Conservation (phyloP, 2,329 filamentous ascomycete genomes). For the Capronia americana region DNA sequence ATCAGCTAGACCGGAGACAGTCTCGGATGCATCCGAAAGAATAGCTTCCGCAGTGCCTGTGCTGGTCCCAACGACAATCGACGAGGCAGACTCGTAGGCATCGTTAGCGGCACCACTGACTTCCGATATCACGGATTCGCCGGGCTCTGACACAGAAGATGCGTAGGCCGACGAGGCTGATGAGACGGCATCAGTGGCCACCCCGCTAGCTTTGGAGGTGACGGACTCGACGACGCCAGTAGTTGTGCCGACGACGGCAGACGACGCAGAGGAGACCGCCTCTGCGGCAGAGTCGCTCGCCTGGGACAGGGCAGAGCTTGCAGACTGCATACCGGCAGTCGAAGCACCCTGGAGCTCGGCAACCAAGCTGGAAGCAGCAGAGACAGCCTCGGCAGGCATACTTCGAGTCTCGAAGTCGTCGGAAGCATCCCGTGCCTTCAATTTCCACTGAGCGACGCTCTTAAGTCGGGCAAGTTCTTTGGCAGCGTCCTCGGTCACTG, state of each 20-base stretch:
- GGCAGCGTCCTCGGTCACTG: conserved; percentile 76
- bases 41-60: conserved; percentile 42
- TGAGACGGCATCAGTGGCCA: conserved; percentile 33
- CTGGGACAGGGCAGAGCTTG: conserved; percentile 37
- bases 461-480: conserved; percentile 81
- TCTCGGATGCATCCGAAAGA: conserved; percentile 22
- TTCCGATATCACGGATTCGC: conserved; percentile 42
- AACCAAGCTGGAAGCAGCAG: conserved; percentile 42
- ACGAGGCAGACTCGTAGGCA: conserved; percentile 30
- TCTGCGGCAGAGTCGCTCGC: conserved; percentile 42
- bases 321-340: conserved; percentile 40
- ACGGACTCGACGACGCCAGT: conserved; percentile 47
- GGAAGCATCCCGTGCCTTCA: conserved; percentile 72
- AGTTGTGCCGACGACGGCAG: conserved; percentile 41
- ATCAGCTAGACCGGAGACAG: conserved; percentile 21
- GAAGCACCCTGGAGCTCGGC: conserved; percentile 37
- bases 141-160: conserved; percentile 18
- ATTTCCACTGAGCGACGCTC: conserved; percentile 84
- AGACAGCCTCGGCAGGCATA: conserved; percentile 62
- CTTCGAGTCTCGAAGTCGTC: conserved; percentile 78
- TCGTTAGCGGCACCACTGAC: conserved; percentile 41
- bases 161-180: conserved; percentile 25
- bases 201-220: conserved; percentile 40
- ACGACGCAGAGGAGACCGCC: conserved; percentile 33
- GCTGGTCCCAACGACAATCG: conserved; percentile 41